Conservation (phyloP, 306 rosid species). For the Medicago arabica region DNA sequence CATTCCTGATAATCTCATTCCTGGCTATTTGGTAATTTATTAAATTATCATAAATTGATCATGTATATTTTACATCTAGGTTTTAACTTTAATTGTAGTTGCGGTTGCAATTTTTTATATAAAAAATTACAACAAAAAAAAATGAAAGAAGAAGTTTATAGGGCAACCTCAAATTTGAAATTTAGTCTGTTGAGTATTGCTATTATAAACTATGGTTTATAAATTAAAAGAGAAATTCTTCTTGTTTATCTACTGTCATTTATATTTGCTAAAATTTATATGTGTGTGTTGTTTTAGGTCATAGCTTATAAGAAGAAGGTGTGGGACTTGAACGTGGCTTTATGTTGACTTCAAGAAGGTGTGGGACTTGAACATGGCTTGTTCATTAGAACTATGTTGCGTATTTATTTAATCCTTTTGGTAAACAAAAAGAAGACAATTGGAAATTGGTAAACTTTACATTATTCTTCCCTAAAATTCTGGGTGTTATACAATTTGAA, state of each 20-base stretch:
- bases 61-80: neutral
- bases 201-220: neutral
- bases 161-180: too few relatives aligned
- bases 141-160: too few relatives aligned
- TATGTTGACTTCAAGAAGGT: too few relatives aligned
- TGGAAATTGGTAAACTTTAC: neutral
- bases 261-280: neutral
- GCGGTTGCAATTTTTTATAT: too few relatives aligned
- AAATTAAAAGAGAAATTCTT: neutral
- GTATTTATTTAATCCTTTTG: too few relatives aligned
- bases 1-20: constrained; percentile 35
- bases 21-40: constrained; percentile 65
- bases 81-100: too few relatives aligned
- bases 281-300: constrained; percentile 47
- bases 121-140: too few relatives aligned
- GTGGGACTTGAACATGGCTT: too few relatives aligned
- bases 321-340: constrained; percentile 33
- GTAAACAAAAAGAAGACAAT: too few relatives aligned
- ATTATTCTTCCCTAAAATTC: too few relatives aligned
- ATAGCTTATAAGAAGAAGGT: constrained; percentile 66
- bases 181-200: neutral
- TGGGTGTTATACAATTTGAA: too few relatives aligned
- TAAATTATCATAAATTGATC: constrained; percentile 11
- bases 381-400: neutral
- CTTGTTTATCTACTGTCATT: neutral